Conservation (phyloP, 2,329 filamentous ascomycete species). For the Lecanosticta acicola region DNA sequence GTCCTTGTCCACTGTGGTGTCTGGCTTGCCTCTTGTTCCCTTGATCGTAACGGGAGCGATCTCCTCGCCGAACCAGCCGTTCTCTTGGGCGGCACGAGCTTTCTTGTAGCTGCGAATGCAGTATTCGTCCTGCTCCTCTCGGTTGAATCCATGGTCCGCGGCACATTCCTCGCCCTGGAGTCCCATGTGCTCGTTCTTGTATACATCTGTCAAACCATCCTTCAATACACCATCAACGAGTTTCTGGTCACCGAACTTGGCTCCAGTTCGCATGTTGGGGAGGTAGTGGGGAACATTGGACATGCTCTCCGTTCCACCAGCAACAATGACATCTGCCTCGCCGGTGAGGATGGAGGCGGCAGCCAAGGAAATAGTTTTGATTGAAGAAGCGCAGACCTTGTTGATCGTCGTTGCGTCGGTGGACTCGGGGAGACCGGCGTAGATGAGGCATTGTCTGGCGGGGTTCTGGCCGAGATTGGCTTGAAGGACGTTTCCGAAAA, state of each 20-base stretch:
- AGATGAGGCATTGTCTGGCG: constrained; percentile 86
- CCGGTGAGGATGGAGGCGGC: constrained; percentile 97
- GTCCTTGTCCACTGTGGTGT: constrained; percentile 64
- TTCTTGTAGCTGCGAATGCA: constrained; percentile 93
- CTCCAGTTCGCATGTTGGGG: constrained; percentile 74
- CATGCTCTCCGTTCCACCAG: constrained; percentile 96
- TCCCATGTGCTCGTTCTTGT: constrained; percentile 96
- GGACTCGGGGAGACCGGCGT: constrained; percentile 73
- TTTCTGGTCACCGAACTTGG: constrained; percentile 88
- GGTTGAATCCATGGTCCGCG: constrained; percentile 69
- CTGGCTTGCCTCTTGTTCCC: constrained; percentile 84
- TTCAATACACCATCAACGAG: constrained; percentile 88
- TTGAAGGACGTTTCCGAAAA: constrained; percentile 96
- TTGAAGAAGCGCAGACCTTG: constrained; percentile 94
- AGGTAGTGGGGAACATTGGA: constrained; percentile 97
- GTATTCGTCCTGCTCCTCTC: constrained; percentile 89
- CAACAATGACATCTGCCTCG: constrained; percentile 86
- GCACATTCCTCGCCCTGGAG: constrained; percentile 88
- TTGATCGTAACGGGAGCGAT: constrained; percentile 86
- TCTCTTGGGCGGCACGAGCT: constrained; percentile 77
- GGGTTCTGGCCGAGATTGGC: constrained; percentile 95
- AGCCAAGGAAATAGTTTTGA: constrained; percentile 91
- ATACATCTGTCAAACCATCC: constrained; percentile 91
- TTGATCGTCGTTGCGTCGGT: constrained; percentile 90
- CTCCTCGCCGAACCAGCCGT: constrained; percentile 74